A percentile compares a stretch with the other conserved stretches of the same genome.
These are phyloP conservation scores for Kwoniella sp. DNA, from an alignment of 768 basidiomycete species.

Conservation along the genomic window DNA sequence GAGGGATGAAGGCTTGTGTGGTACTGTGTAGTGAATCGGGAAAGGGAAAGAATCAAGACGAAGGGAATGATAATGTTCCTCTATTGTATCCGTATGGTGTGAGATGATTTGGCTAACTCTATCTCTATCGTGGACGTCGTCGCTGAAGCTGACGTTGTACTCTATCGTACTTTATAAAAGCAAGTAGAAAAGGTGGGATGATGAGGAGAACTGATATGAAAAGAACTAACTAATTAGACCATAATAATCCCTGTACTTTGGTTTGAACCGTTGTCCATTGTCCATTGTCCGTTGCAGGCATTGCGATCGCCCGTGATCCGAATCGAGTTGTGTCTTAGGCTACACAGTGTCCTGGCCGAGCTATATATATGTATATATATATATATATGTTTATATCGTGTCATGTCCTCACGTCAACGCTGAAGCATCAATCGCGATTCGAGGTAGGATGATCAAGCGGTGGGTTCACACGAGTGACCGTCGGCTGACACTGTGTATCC, in stretches of 20 bases:
- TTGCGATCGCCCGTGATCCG: background rate
- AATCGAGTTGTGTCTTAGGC: background rate
- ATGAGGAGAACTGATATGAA: background rate
- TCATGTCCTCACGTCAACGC: no score
- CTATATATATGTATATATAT: background rate
- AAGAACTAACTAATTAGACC: background rate
- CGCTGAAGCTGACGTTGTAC: no score
- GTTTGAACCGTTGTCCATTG: background rate
- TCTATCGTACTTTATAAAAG: background rate
- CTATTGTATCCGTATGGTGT: background rate
- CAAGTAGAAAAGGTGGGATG: background rate
- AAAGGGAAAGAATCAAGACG: no score
- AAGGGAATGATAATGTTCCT: no score
- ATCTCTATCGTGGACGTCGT: no score
- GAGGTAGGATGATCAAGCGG: background rate
- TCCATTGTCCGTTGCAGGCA: background rate
- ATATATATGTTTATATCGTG: no score
- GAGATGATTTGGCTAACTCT: background rate
- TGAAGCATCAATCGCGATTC: no score
- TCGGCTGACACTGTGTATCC: slow-evolving; percentile 17
- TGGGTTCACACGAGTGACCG: slow-evolving; percentile 4
- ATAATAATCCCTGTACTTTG: background rate
- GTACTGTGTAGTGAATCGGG: no score
- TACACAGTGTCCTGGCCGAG: background rate
- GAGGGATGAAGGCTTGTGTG: no score